Evolutionary conservation across 306 rosid genomes (phyloP), one percentile per base, ranked within the genome.

Genomic region (Echinosophora koreensis): DNA sequence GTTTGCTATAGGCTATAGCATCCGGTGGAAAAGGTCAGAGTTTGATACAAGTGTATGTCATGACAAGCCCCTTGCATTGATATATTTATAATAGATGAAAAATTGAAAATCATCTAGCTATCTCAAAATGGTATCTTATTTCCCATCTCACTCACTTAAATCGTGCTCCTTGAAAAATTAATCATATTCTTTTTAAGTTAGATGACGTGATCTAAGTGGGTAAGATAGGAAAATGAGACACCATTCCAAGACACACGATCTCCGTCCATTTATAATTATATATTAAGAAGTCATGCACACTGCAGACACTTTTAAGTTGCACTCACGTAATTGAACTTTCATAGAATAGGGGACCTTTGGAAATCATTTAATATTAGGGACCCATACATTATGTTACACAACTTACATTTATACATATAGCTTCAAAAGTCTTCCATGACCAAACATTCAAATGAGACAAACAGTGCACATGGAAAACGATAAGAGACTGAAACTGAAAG

Each of bases 401-500:
- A 22, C 22, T 58, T 47, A 22, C 66, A 74, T 47, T 30, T 30
- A 27, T 3, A 68, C 17, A 18, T 11, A 28, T 35, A 51, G 63
- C 17, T 73, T 56, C 52, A 50, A 15, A 81, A 77, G 82, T 81
- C 80, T 59, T 83, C 49, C 61, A 63, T 16, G 18, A 47, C 80
- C 76, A 6, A 84, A 80, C 73, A 39, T 10, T 56, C 38, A 73
- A 66, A 72, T 34, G 69, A 62, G 85, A 77, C 80, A 67, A 80
- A 62, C 2, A 68, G 73, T 76, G 71, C 49, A 68, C 68, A 73
- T 76, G 73, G 76, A 61, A 58, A 70, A 81, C 54, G 77, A 61
- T 55, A 60, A 60, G 49, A 78, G 59, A 77, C 63, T n/a, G 77
- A 86, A 80, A 64, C 85, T 56, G 46, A 44, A 50, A 77, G 72